Conservation (phyloP, 148 eudicot genomes). For the Linanthus parryae region DNA sequence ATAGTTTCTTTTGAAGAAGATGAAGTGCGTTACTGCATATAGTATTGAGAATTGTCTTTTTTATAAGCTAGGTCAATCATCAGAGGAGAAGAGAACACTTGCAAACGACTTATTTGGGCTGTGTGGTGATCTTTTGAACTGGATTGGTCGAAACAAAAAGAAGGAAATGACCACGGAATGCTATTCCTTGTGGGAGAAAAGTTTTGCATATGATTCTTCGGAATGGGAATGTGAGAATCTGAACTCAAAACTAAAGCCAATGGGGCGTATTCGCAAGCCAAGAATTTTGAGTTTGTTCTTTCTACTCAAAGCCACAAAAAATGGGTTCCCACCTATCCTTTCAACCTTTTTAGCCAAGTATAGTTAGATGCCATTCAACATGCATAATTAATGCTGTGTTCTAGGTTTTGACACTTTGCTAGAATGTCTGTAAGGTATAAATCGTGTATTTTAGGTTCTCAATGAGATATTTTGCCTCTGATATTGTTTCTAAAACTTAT, state of each 20-base stretch:
- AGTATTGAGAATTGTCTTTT: no score
- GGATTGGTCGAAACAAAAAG: conserved; percentile 10
- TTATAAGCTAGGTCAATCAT: no score
- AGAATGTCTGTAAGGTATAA: background rate
- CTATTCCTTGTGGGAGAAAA: conserved; percentile 41
- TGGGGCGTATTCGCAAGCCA: conserved; percentile 43
- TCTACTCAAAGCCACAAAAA: conserved; percentile 57
- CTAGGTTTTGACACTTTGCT: conserved; percentile 3
- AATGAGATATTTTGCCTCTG: no score
- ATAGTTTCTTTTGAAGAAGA: no score
- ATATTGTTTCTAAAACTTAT: no score
- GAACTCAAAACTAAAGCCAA: conserved; percentile 37
- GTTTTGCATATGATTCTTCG: conserved; percentile 14
- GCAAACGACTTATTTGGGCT: no score
- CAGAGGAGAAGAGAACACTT: no score
- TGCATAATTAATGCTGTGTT: conserved; percentile 4
- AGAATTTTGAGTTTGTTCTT: conserved; percentile 45
- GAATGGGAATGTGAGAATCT: conserved; percentile 56
- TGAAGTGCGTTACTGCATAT: no score
- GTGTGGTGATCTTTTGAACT: no score
- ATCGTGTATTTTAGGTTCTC: no score
- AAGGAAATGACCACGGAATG: conserved; percentile 76
- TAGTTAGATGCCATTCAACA: conserved; percentile 12
- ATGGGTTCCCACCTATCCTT: conserved; percentile 45
- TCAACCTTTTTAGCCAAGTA: conserved; percentile 13